Conservation (phyloP, 345 rosid species). For the Sisymbrium irio region DNA sequence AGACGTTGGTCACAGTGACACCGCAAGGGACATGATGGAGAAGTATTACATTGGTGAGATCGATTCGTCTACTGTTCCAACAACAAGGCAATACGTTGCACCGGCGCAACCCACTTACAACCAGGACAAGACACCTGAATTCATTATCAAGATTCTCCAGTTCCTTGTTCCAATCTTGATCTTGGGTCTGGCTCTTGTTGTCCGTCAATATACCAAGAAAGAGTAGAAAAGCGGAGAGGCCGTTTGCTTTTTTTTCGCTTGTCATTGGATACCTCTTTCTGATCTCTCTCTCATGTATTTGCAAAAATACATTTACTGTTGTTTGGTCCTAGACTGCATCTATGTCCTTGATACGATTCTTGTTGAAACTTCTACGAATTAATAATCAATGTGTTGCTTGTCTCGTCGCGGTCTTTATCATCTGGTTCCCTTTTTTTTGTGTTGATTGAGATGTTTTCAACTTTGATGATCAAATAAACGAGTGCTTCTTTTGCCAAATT, state of each 20-base stretch:
- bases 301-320: neutral
- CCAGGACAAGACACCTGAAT: conserved; percentile 62
- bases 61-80: conserved; percentile 56
- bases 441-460: conserved; percentile 13
- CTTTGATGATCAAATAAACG: conserved; percentile 9
- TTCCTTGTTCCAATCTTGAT: conserved; percentile 84
- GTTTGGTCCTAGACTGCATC: conserved; percentile 21
- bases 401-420: neutral
- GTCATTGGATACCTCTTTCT: neutral
- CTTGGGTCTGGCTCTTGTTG: conserved; percentile 71
- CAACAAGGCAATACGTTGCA: conserved; percentile 50
- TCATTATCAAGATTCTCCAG: conserved; percentile 75
- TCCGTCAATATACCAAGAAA: conserved; percentile 81
- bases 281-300: conserved; percentile 15
- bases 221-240: conserved; percentile 42
- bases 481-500: neutral
- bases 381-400: conserved; percentile 20
- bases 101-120: conserved; percentile 47
- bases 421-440: neutral
- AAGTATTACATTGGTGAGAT: conserved; percentile 76
- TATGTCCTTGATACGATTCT: conserved; percentile 3
- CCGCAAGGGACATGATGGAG: conserved; percentile 77
- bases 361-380: conserved; percentile 11
- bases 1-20: conserved; percentile 94
- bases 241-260: neutral